Evolutionary conservation across 2,329 filamentous ascomycete genomes (phyloP).

Genomic region (Cladosporium sp.): DNA sequence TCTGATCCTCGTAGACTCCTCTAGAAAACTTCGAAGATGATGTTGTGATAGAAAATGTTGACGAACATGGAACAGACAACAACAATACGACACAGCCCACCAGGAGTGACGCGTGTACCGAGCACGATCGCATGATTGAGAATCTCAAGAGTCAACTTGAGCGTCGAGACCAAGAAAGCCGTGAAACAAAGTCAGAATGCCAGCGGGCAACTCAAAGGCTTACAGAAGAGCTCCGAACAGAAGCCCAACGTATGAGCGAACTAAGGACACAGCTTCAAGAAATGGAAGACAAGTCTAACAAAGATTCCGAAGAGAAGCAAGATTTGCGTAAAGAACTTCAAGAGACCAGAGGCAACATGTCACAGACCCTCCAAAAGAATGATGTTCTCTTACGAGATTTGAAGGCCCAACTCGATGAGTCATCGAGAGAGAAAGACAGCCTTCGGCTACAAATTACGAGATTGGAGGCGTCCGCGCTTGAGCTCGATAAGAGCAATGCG

Average conservation of each 20-base stretch:
- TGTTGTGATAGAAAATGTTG: slow-evolving; percentile 10
- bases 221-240: neutral
- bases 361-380: too few species aligned
- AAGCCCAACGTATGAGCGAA: neutral
- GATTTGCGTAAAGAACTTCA: neutral
- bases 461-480: neutral
- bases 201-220: neutral
- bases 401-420: neutral
- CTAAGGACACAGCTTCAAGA: neutral
- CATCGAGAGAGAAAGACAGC: neutral
- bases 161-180: neutral
- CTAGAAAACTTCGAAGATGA: slow-evolving; percentile 7
- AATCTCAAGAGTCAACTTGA: neutral
- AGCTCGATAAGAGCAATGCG: neutral
- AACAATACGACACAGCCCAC: slow-evolving; percentile 14
- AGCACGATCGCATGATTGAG: neutral
- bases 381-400: neutral
- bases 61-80: neutral
- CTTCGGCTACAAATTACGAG: neutral
- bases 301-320: neutral
- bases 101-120: neutral
- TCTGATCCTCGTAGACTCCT: neutral
- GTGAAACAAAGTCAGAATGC: slow-evolving; percentile 1
- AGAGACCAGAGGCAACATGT: neutral
- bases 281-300: neutral